Conservation (phyloP, 2,329 filamentous ascomycete species). For the Neophaeococcomyces mojaviensis region DNA sequence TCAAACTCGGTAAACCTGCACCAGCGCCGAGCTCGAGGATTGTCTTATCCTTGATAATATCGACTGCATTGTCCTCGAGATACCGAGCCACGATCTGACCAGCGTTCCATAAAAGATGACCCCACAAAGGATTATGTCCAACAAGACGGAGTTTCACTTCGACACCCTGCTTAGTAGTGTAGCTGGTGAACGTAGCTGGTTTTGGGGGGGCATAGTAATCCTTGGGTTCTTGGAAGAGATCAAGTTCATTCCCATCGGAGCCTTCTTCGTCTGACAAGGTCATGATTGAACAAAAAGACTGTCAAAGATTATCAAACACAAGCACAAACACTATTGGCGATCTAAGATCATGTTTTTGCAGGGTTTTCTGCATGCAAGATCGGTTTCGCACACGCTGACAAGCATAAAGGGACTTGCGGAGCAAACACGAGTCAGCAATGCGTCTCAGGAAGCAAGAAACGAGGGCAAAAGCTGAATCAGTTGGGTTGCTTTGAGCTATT, state of each 20-base stretch:
- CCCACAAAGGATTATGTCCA: constrained; percentile 81
- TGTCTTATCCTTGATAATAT: constrained; percentile 57
- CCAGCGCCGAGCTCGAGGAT: constrained; percentile 86
- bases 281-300: neutral
- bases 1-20: constrained; percentile 73
- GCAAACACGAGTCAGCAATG: no score
- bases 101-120: constrained; percentile 87
- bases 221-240: constrained; percentile 71
- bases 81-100: constrained; percentile 69
- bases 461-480: no score
- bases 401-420: no score
- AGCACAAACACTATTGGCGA: no score
- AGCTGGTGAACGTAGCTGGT: constrained; percentile 63
- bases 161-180: constrained; percentile 61
- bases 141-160: constrained; percentile 67
- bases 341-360: no score
- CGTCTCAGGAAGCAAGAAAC: no score
- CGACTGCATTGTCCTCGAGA: constrained; percentile 59
- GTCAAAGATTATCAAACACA: neutral
- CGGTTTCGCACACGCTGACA: no score
- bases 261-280: neutral
- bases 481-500: no score
- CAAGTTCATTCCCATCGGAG: constrained; percentile 26
- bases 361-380: no score
- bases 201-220: constrained; percentile 74